Percentiles rank a stretch among this genome's conserved stretches.
phyloP scores from a whole-genome alignment of 2,329 filamentous ascomycete genomes.

The Thelonectria olida region DNA sequence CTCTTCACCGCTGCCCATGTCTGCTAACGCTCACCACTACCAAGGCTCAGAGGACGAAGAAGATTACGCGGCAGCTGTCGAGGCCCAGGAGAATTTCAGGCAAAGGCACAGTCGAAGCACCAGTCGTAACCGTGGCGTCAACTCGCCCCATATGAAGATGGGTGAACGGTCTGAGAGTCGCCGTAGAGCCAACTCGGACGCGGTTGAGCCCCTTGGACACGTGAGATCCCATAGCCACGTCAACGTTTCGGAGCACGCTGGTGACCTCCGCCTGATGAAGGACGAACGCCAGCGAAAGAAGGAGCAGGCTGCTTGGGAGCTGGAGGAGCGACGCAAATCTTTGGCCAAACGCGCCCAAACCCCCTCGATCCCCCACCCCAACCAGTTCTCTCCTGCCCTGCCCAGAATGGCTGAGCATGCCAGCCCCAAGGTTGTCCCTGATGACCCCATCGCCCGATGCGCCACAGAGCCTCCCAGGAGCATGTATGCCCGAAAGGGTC shows the following conservation, averaged over 20 bases:
- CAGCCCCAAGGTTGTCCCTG: constrained; percentile 51
- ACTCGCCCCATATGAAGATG: constrained; percentile 47
- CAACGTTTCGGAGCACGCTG: constrained; percentile 55
- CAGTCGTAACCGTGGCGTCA: constrained; percentile 56
- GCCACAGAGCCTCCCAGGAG: constrained; percentile 70
- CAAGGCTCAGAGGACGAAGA: constrained; percentile 71
- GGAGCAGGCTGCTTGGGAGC: constrained; percentile 81
- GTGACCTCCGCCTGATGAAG: constrained; percentile 64
- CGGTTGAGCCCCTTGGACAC: constrained; percentile 38
- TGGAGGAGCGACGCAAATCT: constrained; percentile 88
- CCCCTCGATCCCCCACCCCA: constrained; percentile 81
- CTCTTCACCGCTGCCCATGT: constrained; percentile 82
- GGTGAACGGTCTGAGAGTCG: constrained; percentile 52
- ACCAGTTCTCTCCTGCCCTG: constrained; percentile 52
- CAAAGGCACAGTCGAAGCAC: constrained; percentile 63
- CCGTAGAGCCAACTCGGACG: constrained; percentile 44
- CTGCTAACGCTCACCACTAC: constrained; percentile 54
- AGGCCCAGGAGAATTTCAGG: constrained; percentile 65
- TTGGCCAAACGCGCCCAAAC: constrained; percentile 82
- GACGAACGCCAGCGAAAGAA: constrained; percentile 73
- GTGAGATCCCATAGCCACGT: constrained; percentile 46
- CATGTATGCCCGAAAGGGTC: constrained; percentile 59
- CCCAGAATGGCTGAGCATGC: constrained; percentile 51
- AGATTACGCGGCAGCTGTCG: constrained; percentile 62
- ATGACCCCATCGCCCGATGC: constrained; percentile 64